Evolutionary conservation across 176 grass and related monocot genomes (phyloP).

Genomic region (Alopecurus myosuroides): DNA sequence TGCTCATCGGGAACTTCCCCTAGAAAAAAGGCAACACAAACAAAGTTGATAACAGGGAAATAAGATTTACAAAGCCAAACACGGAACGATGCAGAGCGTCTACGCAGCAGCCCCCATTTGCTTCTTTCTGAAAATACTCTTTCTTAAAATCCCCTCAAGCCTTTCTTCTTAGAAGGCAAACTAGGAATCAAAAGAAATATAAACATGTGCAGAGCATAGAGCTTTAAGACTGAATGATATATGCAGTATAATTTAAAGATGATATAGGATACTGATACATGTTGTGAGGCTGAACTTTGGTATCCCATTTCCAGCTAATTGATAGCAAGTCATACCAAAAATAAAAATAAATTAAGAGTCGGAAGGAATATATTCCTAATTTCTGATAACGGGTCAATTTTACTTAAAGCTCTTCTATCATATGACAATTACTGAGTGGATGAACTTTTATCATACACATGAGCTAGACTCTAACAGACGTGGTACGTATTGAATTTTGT

Average conservation of each 20-base stretch:
- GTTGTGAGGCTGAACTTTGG: neutral
- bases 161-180: neutral
- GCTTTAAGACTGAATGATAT: neutral
- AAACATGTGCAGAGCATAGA: neutral
- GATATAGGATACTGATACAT: neutral
- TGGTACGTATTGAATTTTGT: neutral
- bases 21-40: constrained; percentile 23
- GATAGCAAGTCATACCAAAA: neutral
- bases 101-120: neutral
- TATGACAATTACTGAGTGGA: constrained; percentile 8
- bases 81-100: neutral
- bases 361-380: neutral
- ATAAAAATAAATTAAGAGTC: neutral
- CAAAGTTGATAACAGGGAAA: constrained; percentile 5
- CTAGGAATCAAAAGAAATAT: neutral
- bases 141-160: no score
- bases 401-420: neutral
- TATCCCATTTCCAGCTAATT: neutral
- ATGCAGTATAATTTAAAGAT: neutral
- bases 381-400: neutral
- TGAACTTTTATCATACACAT: neutral
- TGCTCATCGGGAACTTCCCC: constrained; percentile 36
- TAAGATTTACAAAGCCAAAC: neutral
- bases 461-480: neutral
- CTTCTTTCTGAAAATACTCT: no score